A percentile compares a stretch with the other conserved stretches of the same genome.
These are phyloP conservation scores for Globisporangium apiculatum DNA, from an alignment of 352 stramenopile genomes.

Conservation along the genomic window DNA sequence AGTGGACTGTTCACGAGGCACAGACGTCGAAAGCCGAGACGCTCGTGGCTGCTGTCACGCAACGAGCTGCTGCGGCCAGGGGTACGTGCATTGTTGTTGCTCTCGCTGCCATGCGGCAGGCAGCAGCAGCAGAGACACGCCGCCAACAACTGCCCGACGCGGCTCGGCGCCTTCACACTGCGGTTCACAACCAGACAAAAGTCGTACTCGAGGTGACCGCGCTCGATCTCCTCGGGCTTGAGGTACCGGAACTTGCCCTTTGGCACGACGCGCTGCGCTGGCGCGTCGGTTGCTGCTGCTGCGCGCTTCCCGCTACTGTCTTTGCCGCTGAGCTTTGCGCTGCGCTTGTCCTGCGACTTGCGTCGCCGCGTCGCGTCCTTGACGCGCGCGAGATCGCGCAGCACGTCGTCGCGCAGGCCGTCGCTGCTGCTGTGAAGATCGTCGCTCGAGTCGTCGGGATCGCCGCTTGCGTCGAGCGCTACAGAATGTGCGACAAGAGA, in stretches of 20 bases:
- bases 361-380: constrained; percentile 7
- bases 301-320: background rate
- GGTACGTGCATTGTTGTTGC: background rate
- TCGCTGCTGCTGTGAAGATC: constrained; percentile 20
- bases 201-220: constrained; percentile 53
- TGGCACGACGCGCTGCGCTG: constrained; percentile 12
- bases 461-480: constrained; percentile 19
- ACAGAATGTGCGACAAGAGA: constrained; percentile 40
- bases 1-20: constrained; percentile 45
- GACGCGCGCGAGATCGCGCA: background rate
- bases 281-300: constrained; percentile 11
- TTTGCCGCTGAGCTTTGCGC: constrained; percentile 11
- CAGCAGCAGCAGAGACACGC: constrained; percentile 36
- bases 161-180: constrained; percentile 36
- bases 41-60: constrained; percentile 29
- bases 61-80: constrained; percentile 7
- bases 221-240: constrained; percentile 75
- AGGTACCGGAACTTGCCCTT: constrained; percentile 68
- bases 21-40: constrained; percentile 55
- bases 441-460: constrained; percentile 3
- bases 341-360: constrained; percentile 11
- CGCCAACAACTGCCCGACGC: constrained; percentile 17
- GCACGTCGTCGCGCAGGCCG: constrained; percentile 4
- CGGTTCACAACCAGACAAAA: constrained; percentile 79
- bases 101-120: constrained; percentile 6